phyloP scores from a whole-genome alignment of 371 early-diverging fungal genomes.

The Apophysomyces trapeziformis region DNA sequence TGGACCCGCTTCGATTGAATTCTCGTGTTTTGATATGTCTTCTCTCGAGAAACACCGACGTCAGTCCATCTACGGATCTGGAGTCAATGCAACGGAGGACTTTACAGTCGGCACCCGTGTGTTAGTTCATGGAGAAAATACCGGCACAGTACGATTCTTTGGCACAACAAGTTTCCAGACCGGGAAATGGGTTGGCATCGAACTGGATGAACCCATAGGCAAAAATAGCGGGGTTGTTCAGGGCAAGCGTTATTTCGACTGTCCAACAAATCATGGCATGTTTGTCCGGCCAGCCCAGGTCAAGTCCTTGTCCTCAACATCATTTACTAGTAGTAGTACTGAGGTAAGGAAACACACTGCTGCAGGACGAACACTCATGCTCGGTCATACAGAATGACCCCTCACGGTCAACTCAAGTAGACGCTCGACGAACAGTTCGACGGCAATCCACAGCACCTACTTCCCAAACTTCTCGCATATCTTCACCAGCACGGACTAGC shows the following conservation, averaged over 20 bases:
- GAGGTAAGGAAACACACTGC: neutral
- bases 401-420: neutral
- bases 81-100: conserved; percentile 35
- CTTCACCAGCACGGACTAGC: neutral
- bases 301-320: conserved; percentile 35
- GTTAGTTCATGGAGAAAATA: conserved; percentile 63
- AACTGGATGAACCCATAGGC: conserved; percentile 71
- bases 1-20: neutral
- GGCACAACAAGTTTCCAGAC: conserved; percentile 75
- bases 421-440: neutral
- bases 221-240: conserved; percentile 84
- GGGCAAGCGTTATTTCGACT: conserved; percentile 84
- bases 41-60: conserved; percentile 11
- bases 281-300: conserved; percentile 81
- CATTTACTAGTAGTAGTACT: neutral
- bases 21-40: conserved; percentile 5
- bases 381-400: conserved; percentile 3
- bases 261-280: conserved; percentile 73
- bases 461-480: neutral
- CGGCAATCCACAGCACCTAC: neutral
- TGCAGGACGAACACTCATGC: neutral
- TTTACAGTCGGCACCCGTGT: conserved; percentile 58
- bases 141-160: conserved; percentile 67
- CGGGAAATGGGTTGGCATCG: conserved; percentile 85
- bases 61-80: conserved; percentile 27